phyloP scores from a whole-genome alignment of 345 rosid genomes.

The Cardiospermum halicacabum region DNA sequence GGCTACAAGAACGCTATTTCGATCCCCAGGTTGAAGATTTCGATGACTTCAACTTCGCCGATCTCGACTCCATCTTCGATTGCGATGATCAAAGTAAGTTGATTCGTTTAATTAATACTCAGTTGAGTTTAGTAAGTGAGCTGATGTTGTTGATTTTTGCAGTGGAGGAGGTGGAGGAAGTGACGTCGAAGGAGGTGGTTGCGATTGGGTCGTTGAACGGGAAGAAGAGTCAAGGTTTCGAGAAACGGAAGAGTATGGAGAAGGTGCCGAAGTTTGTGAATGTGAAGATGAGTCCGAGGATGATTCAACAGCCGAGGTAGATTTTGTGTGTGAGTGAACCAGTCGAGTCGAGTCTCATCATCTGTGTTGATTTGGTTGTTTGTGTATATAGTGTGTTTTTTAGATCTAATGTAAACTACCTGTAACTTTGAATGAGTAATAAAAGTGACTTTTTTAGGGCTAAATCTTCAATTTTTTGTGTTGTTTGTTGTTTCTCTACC shows the following conservation, averaged over 20 bases:
- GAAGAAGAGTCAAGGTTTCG: conserved; percentile 27
- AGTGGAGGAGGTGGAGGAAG: conserved; percentile 18
- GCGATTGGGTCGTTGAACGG: conserved; percentile 33
- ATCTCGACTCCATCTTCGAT: conserved; percentile 29
- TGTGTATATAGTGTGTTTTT: not conserved
- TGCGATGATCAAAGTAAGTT: not conserved
- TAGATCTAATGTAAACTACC: not conserved
- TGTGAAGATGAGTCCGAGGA: conserved; percentile 51
- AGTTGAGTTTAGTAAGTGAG: conserved; percentile 3
- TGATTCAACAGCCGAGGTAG: conserved; percentile 64
- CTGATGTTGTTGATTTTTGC: not conserved
- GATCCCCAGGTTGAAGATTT: conserved; percentile 46
- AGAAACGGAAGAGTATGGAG: conserved; percentile 32
- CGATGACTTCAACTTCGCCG: conserved; percentile 19
- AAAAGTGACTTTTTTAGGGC: not conserved
- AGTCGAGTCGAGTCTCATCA: not conserved
- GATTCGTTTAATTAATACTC: not conserved
- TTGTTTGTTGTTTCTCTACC: not conserved
- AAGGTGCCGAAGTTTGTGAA: conserved; percentile 52
- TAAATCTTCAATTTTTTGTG: not conserved
- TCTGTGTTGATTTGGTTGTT: not conserved
- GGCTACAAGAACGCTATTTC: conserved; percentile 57
- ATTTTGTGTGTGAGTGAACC: not conserved
- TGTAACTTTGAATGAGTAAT: conserved; percentile 3
- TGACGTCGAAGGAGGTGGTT: conserved; percentile 28